Evolutionary conservation across 2,329 filamentous ascomycete species (phyloP), one percentile per base, ranked within the genome.

Genomic region (Trichoderma arundinaceum): DNA sequence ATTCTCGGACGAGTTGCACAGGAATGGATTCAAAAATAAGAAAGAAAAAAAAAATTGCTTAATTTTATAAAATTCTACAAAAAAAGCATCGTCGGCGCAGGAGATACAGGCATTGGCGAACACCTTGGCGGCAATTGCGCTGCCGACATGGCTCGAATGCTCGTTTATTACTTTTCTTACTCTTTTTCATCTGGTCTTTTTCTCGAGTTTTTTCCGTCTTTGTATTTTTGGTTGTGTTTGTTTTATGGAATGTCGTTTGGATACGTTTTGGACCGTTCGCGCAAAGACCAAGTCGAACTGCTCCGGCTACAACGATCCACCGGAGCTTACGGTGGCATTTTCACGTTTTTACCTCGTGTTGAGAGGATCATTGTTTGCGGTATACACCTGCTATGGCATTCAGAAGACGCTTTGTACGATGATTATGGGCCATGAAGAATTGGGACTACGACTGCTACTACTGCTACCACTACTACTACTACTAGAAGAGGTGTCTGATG

Each of bases 181-280:
- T 35, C 6, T 58, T 7, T 32, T 9, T 17, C 8, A 6, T 39
- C 7, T 39, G n/a, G n/a, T n/a, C n/a, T 32, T 15, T 4, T 22
- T 48, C 48, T 51, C 7, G 15, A 15, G 28, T 35, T 48, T 38
- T 39, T 28, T n/a, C 3, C 13, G 17, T 54, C 6, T 54, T 3
- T 54, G 51, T 39, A n/a, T n/a, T 43, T 44, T 57, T 58, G 10
- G 2, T 19, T 12, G 15, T 10, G 2, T 13, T n/a, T 59, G 43
- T 60, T 46, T 32, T 28, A 32, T 32, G 22, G 57, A 41, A 41
- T 19, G 44, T 22, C 9, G 57, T 49, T 49, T 33, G 57, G 57
- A 60, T 60, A 60, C 57, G 57, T 60, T 60, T 32, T 51, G 57
- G 10, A n/a, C 22, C 17, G 13, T 19, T 49, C 17, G 12, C 13